Percentiles rank a stretch among this genome's conserved stretches.
phyloP scores from a whole-genome alignment of 805 yeast species.

The Starmerella gropengiesseri region DNA sequence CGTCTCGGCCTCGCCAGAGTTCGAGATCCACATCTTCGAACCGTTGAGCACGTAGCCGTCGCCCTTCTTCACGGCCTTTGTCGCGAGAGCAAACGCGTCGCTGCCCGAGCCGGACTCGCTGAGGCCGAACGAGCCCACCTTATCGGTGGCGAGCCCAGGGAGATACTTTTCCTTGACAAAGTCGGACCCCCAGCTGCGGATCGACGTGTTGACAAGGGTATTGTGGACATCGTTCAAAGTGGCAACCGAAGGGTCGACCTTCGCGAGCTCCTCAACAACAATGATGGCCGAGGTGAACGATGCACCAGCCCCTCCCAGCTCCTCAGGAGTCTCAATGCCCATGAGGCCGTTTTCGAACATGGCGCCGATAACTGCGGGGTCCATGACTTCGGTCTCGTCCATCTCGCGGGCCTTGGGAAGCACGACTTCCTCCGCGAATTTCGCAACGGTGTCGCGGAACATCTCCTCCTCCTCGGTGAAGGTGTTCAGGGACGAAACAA shows the following conservation, averaged over 20 bases:
- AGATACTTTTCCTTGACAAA: conserved; percentile 32
- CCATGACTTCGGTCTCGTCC: conserved; percentile 26
- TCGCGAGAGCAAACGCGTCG: conserved; percentile 36
- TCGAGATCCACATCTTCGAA: conserved; percentile 39
- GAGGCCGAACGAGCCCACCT: conserved; percentile 34
- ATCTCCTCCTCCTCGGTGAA: conserved; percentile 36
- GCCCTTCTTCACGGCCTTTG: conserved; percentile 31
- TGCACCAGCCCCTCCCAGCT: conserved; percentile 38
- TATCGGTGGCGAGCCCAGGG: conserved; percentile 31
- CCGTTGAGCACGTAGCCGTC: conserved; percentile 35
- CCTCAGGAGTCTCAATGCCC: conserved; percentile 41
- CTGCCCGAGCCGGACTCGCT: conserved; percentile 36
- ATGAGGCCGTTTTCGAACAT: conserved; percentile 34
- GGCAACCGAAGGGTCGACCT: conserved; percentile 35
- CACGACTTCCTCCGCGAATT: conserved; percentile 33
- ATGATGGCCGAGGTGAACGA: conserved; percentile 36
- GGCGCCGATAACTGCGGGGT: conserved; percentile 18
- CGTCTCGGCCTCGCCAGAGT: conserved; percentile 35
- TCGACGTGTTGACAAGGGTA: conserved; percentile 35
- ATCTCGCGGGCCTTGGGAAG: conserved; percentile 33
- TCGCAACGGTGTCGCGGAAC: conserved; percentile 34
- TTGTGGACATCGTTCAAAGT: conserved; percentile 39
- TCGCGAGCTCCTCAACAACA: conserved; percentile 38
- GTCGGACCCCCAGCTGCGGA: conserved; percentile 33
- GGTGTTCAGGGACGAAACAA: conserved; percentile 24